Conservation (phyloP, 2,329 filamentous ascomycete species). For the Pseudogymnoascus sp. region DNA sequence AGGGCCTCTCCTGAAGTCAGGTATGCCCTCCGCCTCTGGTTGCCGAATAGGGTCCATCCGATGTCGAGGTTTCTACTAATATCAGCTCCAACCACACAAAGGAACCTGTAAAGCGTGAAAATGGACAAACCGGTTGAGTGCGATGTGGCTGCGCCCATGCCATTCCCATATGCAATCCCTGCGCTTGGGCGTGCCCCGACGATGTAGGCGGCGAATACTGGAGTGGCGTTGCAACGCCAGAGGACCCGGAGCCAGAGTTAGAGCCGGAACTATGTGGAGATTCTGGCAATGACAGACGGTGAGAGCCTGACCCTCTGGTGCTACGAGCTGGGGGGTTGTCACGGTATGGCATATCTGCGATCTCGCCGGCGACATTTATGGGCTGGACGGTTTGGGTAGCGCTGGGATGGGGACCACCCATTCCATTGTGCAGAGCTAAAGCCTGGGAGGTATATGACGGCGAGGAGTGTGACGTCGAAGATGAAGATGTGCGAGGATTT, state of each 20-base stretch:
- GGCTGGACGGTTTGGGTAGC: background rate
- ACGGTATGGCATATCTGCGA: background rate
- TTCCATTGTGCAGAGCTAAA: background rate
- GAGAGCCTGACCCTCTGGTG: background rate
- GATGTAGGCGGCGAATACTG: background rate
- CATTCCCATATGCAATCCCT: constrained; percentile 3
- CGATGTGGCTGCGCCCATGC: background rate
- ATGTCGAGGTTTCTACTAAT: background rate
- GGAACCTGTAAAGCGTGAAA: background rate
- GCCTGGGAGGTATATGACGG: background rate
- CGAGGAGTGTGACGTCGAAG: background rate
- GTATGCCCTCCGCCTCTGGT: background rate
- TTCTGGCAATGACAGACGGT: background rate
- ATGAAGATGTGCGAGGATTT: too few species aligned
- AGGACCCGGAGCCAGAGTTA: background rate
- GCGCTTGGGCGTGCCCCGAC: background rate
- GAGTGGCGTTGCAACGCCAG: background rate
- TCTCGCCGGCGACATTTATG: background rate
- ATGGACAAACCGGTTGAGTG: background rate
- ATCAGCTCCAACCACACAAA: background rate
- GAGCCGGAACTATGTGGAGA: background rate
- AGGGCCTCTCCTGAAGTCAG: background rate
- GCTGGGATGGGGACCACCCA: background rate
- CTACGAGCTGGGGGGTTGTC: background rate
- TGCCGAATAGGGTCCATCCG: background rate